Base-by-base conservation (phyloP, 352 stramenopile species). In the Pythium aphanidermatum region DNA sequence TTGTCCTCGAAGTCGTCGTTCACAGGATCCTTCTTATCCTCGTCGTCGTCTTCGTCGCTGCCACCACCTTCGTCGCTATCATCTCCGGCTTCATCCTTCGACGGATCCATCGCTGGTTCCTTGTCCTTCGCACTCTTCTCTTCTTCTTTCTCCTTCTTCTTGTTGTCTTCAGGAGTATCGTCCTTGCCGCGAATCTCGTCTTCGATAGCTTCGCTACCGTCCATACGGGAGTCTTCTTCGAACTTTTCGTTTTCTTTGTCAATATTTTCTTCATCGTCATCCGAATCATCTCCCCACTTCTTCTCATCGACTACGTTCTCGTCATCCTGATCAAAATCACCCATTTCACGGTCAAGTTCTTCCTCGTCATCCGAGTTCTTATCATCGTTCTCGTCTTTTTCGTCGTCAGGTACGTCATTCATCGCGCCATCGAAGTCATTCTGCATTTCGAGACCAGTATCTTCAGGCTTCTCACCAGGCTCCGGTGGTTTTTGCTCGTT, bases 241-340 rank as follows among this genome's bases (percentile, higher is more conserved):
- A 95, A 93, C 50, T 98, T 96, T 40, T 98, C 91, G 30, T 95
- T 95, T 33, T 98, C 91, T 60, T 98, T 92, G 73, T 98, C 95
- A 40, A 98, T 95, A 16, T 91, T 74, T n/a, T 97, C 80, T 19
- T 96, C 82, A 27, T 96, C 78, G 53, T 96, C 79, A 50, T 97
- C 83, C 31, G 86, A 89, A 45, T 96, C 82, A 26, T 96, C 81
- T 13, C 83, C 94, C 96, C 96, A 99, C 73, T 99, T 93, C 70
- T 98, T 98, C 70, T 99, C 96, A 59, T 99, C 97, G 23, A 99
- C 95, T 14, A 99, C 95, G 51, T 99, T 96, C 50, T 98, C 96
- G 34, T 98, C 89, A 19, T 97, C 84, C 31, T 95, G 79, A 34
- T 96, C 92, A 42, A 96, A 88, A 20, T 99, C 96, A 19, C 96